These are phyloP conservation scores for Jatropha multifida DNA, from an alignment of 441 rosid genomes.

Conservation along the genomic window DNA sequence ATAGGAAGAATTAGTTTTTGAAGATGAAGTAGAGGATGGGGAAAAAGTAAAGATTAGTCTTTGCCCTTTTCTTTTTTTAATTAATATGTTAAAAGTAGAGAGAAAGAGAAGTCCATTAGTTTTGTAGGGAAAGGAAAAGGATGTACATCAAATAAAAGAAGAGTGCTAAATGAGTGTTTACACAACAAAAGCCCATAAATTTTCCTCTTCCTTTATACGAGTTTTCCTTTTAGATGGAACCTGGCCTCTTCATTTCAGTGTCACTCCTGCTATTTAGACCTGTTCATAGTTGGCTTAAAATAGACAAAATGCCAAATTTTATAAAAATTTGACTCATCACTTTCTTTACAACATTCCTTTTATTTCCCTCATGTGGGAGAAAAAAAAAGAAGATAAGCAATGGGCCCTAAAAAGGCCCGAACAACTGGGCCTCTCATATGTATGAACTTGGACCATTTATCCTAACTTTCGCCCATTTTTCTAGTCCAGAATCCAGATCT, in stretches of 20 bases:
- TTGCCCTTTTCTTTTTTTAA: slow-evolving; percentile 24
- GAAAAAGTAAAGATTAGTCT: slow-evolving; percentile 36
- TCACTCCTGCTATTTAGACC: not conserved
- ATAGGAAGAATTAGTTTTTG: slow-evolving; percentile 25
- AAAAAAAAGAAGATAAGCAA: not conserved
- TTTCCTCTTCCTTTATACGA: slow-evolving; percentile 18
- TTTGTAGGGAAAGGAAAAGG: slow-evolving; percentile 24
- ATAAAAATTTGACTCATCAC: too few species aligned
- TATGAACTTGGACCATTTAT: too few species aligned
- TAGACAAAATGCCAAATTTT: too few species aligned
- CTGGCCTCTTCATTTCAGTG: slow-evolving; percentile 44
- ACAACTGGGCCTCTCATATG: not conserved
- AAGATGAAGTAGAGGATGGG: slow-evolving; percentile 29
- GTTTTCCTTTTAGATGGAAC: slow-evolving; percentile 29
- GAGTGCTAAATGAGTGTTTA: slow-evolving; percentile 8
- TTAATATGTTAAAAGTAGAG: slow-evolving; percentile 31
- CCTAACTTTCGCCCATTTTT: not conserved
- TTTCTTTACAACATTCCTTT: not conserved
- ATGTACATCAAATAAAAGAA: slow-evolving; percentile 24
- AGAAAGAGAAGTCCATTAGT: slow-evolving; percentile 22
- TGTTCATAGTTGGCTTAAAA: too few species aligned
- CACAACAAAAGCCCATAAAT: slow-evolving; percentile 33
- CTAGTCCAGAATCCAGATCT: not conserved
- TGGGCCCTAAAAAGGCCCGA: not conserved
- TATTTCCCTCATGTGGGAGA: not conserved